Conservation (phyloP, 2,329 filamentous ascomycete species). For the Botrytis elliptica region DNA sequence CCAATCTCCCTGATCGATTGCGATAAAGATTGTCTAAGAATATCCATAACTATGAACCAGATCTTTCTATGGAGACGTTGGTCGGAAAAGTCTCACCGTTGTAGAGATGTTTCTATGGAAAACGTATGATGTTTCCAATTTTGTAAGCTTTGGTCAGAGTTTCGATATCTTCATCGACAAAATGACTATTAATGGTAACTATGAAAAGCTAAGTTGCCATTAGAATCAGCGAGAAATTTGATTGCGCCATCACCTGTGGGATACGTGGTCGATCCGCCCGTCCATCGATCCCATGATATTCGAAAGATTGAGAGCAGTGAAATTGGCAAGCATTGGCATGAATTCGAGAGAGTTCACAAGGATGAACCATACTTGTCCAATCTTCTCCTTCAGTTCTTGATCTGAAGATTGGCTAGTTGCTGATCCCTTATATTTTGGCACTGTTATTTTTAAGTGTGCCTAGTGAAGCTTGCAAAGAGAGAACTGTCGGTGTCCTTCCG, state of each 20-base stretch:
- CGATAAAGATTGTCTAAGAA: slow-evolving; percentile 44
- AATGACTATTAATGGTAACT: slow-evolving; percentile 45
- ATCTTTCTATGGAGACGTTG: slow-evolving; percentile 42
- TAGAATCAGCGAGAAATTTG: neutral
- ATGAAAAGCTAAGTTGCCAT: slow-evolving; percentile 43
- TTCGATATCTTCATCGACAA: slow-evolving; percentile 44
- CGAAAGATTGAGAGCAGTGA: neutral
- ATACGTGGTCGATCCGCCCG: neutral
- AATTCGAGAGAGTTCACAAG: neutral
- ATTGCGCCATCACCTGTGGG: neutral
- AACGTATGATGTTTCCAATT: slow-evolving; percentile 45
- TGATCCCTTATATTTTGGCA: neutral
- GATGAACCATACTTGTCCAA: slow-evolving; percentile 32
- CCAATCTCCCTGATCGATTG: slow-evolving; percentile 48
- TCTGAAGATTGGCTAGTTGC: slow-evolving; percentile 26
- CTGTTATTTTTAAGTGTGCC: neutral
- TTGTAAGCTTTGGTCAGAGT: slow-evolving; percentile 44
- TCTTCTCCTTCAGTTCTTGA: slow-evolving; percentile 31
- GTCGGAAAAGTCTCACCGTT: slow-evolving; percentile 42
- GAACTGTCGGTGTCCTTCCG: neutral
- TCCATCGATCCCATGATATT: neutral
- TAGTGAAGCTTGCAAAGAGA: neutral
- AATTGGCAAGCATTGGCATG: neutral
- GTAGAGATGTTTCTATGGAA: slow-evolving; percentile 43
- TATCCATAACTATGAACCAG: slow-evolving; percentile 43